Evolutionary conservation across 1,284 basidiomycete species (phyloP), one percentile per base, ranked within the genome.

Genomic region (Baeospora myosura): DNA sequence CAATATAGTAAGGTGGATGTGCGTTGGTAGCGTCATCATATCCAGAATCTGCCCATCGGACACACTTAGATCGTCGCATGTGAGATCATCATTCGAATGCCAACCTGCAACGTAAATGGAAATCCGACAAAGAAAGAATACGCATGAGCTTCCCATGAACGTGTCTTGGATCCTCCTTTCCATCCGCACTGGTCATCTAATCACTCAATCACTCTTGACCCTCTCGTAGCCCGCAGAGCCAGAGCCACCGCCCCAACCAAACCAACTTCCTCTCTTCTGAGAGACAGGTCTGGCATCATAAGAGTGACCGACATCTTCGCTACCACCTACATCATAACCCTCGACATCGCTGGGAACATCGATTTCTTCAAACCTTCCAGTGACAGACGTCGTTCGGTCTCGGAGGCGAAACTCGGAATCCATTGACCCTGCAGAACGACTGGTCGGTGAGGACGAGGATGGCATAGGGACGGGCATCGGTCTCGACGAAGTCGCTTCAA

Each of bases 281-380:
- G 40, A 37, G 3, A 46, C 44, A 2, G 52, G 48, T 30, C 51
- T 52, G 18, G 51, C 49, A 1, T 54, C 48, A 21, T 52, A 49
- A 12, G 36, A 23, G 4, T 24, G 4, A 8, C 36, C 36, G 2
- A 53, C 50, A 6, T 52, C 51, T 11, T 49, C 47, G 11, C 57
- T 55, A 25, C 53, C 60, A 18, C 52, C 53, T 2, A 61, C 60
- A 37, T 72, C 70, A 47, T 80, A 76, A 2, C 74, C 76, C 49
- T 84, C 81, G 21, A 66, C 70, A 49, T 85, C 82, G 45, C 75
- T 79, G 30, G 74, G 74, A 18, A 78, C 74, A 46, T 79, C 76
- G 2, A 78, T 69, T 60, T 83, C 79, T 52, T 83, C 82, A 47
- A 78, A 78, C 49, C 59, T 63, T 1, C 66, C 64, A 37, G 59